phyloP scores from a whole-genome alignment of 306 rosid species.

The Cajanus cajan region DNA sequence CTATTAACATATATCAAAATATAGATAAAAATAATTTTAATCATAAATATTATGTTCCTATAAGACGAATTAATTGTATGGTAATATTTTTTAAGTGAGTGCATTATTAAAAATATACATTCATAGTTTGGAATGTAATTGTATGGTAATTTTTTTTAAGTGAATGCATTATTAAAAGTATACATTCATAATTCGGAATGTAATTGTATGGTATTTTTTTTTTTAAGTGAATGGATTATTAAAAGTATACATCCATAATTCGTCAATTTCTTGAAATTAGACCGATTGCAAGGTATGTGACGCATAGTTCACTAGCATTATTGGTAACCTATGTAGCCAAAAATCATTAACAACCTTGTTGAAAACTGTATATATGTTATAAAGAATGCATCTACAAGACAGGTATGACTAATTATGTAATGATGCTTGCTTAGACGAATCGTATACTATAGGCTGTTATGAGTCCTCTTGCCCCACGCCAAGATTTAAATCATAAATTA shows the following conservation, averaged over 20 bases:
- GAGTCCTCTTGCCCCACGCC: slow-evolving; percentile 4
- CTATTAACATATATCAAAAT: no score
- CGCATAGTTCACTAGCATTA: not conserved
- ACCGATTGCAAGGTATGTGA: not conserved
- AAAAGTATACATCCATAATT: not conserved
- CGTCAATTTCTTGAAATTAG: not conserved
- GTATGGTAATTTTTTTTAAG: no score
- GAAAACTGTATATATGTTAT: not conserved
- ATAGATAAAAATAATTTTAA: no score
- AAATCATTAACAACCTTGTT: not conserved
- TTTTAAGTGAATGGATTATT: no score
- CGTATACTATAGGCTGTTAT: not conserved
- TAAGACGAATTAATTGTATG: no score
- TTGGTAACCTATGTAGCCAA: not conserved
- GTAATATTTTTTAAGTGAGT: no score
- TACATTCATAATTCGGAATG: no score
- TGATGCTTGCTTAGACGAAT: not conserved
- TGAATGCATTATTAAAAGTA: no score
- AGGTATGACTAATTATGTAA: not conserved
- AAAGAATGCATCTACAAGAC: not conserved
- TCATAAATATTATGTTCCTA: no score
- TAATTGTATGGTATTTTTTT: no score
- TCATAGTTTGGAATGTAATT: no score
- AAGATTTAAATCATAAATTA: not conserved
- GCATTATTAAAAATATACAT: no score